Evolutionary conservation across 176 grass and related monocot genomes (phyloP), one percentile per base, ranked within the genome.

Genomic region (Metroxylon sagu): DNA sequence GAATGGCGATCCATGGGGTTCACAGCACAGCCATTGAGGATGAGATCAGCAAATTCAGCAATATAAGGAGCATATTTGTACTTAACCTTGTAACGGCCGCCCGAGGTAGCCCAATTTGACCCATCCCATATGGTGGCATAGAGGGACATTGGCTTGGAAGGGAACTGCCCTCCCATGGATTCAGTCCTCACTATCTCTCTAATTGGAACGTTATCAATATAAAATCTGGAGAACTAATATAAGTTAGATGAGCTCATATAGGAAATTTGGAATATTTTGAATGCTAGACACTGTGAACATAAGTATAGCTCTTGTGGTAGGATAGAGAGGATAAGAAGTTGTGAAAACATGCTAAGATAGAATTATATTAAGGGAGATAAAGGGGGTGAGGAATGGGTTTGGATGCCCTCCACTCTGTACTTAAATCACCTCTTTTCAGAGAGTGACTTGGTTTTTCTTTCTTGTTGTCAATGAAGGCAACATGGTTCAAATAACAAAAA

Each of bases 81-180:
- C 26, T 68, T 68, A 26, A 68, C 65, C 51, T 56, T 68, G 52
- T 56, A 56, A 3, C 65, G 52, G 2, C 65, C 65, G 14, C 65
- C 65, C 4, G 52, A 68, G 8, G 65, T 68, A 19, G 65, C 65
- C 65, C 65, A 68, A 19, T 29, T 55, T 1, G 65, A 68, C 18
- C 52, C 65, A 68, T 68, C 65, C 65, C 65, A 68, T 43, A 68
- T 68, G 52, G 65, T 68, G 27, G 52, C 52, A 25, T 68, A 68
- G 26, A 68, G 52, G 18, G 65, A 35, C 65, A 68, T 68, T 54
- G 65, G 65, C 52, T 68, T 68, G 12, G 65, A 55, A 10, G 65
- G 65, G 52, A 68, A 68, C 28, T 19, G 19, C 14, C 28, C 65
- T 55, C 6, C 28, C 51, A 56, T 55, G 29, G n/a, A 16, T 14